Base-by-base conservation (phyloP, 306 rosid species). In the Oxytropis ochrocephala region DNA sequence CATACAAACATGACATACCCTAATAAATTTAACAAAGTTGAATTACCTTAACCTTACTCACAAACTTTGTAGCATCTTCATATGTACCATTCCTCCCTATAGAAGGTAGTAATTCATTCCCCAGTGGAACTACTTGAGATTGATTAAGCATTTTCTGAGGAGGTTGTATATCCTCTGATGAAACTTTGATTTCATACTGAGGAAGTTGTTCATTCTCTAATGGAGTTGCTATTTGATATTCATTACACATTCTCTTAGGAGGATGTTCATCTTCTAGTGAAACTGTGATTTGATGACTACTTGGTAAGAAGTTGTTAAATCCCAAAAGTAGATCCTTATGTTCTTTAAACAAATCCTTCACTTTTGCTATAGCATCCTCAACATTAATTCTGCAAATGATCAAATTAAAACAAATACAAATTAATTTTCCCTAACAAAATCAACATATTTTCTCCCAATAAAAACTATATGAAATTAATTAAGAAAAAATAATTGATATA, bases 221-320 rank as follows among this genome's bases (percentile, higher is more conserved):
- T 11, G 80, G 17, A 27, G 1, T 91, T 85, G 82, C 82, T 78
- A 39, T 69, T 76, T 33, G 14, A 9, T 1, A 1, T 21, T 73
- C 86, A 71, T 83, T 82, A 33, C 0, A 0, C 5, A 77, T 59
- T 80, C 77, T 80, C 81, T 88, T 79, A 12, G 84, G 81, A 59
- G 42, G 66, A 46, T 80, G 62, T 51, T 77, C 83, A 30, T 73
- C 80, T 41, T 38, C 33, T 6, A 11, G 1, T 8, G 76, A 93
- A 67, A 93, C 86, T n/a, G 87, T 84, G 73, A 90, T 93, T 80
- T 90, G 91, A 84, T 68, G 86, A 76, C 91, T 91, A 74, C 88
- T 90, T 3, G 98, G 98, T 86, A 88, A 80, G 90, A 93, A 93
- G 54, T 87, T 88, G 85, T 93, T 90, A 80, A 93, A 90, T 57